Evolutionary conservation across 1,284 basidiomycete genomes (phyloP).

Genomic region (Heterobasidion irregulare): DNA sequence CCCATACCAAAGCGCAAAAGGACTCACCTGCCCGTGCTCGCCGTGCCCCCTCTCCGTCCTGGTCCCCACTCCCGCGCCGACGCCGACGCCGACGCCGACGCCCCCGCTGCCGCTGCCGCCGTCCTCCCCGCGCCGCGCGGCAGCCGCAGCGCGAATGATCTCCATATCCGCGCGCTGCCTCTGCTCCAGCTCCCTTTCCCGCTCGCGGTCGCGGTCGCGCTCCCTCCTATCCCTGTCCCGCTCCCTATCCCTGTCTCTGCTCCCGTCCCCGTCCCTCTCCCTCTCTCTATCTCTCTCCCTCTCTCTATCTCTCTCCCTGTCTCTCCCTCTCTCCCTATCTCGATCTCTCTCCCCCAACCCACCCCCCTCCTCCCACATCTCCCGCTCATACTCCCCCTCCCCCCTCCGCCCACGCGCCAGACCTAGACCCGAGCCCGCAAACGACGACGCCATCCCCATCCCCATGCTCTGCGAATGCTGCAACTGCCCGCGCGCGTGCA

Average conservation of each 20-base stretch:
- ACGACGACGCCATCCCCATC: too few relatives aligned
- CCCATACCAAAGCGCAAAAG: not conserved
- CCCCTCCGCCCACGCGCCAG: too few relatives aligned
- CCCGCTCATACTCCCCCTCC: constrained; percentile 6
- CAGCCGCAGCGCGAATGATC: constrained; percentile 5
- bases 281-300: constrained; percentile 10
- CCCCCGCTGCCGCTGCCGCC: not conserved
- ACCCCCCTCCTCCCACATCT: constrained; percentile 3
- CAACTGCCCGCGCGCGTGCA: too few relatives aligned
- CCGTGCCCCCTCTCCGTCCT: not conserved
- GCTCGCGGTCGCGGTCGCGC: not conserved
- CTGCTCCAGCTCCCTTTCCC: constrained; percentile 5
- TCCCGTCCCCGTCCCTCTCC: not conserved
- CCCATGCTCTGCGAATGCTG: too few relatives aligned
- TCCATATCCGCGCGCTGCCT: constrained; percentile 14
- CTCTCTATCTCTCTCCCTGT: constrained; percentile 10
- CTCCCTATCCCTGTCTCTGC: constrained; percentile 8
- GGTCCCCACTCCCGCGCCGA: too few relatives aligned
- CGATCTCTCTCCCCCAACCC: too few relatives aligned
- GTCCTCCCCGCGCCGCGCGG: constrained; percentile 9
- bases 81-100: too few relatives aligned
- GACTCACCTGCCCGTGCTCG: not conserved
- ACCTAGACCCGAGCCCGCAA: too few relatives aligned
- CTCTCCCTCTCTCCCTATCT: not conserved
- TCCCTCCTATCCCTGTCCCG: constrained; percentile 8